Conservation (phyloP, 371 early-diverging fungal genomes). For the Furculomyces boomerangus region DNA sequence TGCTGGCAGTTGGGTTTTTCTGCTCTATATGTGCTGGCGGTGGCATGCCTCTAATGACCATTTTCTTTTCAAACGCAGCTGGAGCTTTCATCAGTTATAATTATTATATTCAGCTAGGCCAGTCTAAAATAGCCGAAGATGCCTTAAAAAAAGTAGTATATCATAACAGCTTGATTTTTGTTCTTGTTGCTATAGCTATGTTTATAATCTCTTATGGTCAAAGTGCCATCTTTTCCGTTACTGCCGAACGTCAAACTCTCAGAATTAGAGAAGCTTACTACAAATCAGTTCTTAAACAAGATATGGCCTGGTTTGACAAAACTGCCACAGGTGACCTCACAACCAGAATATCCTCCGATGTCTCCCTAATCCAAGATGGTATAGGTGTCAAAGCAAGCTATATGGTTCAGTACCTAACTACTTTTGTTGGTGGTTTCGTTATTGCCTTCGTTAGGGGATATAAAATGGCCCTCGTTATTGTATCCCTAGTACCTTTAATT, state of each 20-base stretch:
- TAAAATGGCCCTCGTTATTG: constrained; percentile 67
- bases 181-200: constrained; percentile 11
- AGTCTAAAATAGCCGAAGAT: constrained; percentile 2
- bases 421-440: constrained; percentile 68
- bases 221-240: constrained; percentile 11
- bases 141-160: constrained; percentile 11
- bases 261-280: constrained; percentile 49
- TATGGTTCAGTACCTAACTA: constrained; percentile 38
- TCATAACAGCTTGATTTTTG: constrained; percentile 15
- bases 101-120: constrained; percentile 3
- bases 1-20: constrained; percentile 29
- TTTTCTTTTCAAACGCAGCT: constrained; percentile 25
- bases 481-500: constrained; percentile 46
- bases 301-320: constrained; percentile 81
- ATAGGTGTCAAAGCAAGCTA: constrained; percentile 70
- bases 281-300: constrained; percentile 65
- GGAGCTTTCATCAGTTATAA: constrained; percentile 12
- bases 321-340: constrained; percentile 45
- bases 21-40: constrained; percentile 26
- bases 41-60: constrained; percentile 32
- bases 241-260: constrained; percentile 25
- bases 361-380: constrained; percentile 67
- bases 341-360: constrained; percentile 58
- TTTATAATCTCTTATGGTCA: constrained; percentile 12
- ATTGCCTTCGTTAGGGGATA: constrained; percentile 75